Evolutionary conservation across 2,329 filamentous ascomycete species (phyloP), one percentile per base, ranked within the genome.

Genomic region (Ceratocystis albifundus): DNA sequence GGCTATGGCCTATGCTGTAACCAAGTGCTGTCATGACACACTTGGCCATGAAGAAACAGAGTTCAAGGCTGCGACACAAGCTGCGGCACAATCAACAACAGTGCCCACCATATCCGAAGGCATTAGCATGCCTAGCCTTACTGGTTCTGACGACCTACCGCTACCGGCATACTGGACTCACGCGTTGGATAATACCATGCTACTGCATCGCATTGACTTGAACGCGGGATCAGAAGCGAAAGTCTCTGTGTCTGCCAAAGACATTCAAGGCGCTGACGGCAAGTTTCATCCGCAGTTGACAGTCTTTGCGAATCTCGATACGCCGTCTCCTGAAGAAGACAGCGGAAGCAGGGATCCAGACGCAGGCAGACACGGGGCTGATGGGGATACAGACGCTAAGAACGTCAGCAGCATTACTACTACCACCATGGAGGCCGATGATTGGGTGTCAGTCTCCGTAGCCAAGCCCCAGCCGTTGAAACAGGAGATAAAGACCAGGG

Each of bases 1-100:
- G 20, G 77, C 79, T 12, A 74, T 77, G 6, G 70, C 75, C 28
- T 79, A 76, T 57, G 74, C 74, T 53, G 72, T 82, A 2, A 72
- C 76, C 0, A 71, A 76, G 8, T 74, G 74, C 65, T 72, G 74
- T 61, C 70, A 77, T 36, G 69, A 71, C 25, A 68, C 69, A 41
- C 70, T 75, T 17, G 0, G 46, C 3, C 48, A 64, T 2, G 41
- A 64, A 41, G 66, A 68, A 5, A 57, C 45, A 45, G 46, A 53
- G 28, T 7, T n/a, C 7, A 53, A 55, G 12, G n/a, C 55, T 28
- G 17, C 7, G 30, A 17, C 30, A 8, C n/a, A 5, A 17, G n/a
- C 55, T 28, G 17, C 7, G 30, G 25, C 30, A 8, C n/a, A 5
- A 17, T 17, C 28, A 57, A 17, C 17, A 15, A 8, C 50, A 25